Evolutionary conservation across 2,329 filamentous ascomycete species (phyloP), one percentile per base, ranked within the genome.

Genomic region (Xylariaceae sp.): DNA sequence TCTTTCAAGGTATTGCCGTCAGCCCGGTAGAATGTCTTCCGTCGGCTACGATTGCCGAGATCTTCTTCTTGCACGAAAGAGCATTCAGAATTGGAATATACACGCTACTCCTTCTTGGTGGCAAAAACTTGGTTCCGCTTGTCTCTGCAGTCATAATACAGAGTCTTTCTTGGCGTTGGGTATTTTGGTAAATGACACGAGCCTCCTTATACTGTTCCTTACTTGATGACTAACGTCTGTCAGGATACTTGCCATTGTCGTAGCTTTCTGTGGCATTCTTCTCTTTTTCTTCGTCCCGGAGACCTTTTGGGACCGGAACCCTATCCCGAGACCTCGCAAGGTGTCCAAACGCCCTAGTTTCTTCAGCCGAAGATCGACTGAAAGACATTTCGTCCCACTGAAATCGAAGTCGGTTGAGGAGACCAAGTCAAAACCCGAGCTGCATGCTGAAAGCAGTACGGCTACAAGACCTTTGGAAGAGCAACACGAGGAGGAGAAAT

Each of bases 261-360:
- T 90, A 32, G 89, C 76, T 0, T 80, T 89, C 42, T 85, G 83
- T 52, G 78, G 84, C 35, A 66, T 81, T 17, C 71, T 95, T 2
- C 75, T 97, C 1, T 96, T 95, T 66, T 76, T 96, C 51, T 95
- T 96, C 60, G 89, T 96, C 0, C 92, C 92, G 0, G 92, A 97
- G 70, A 96, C 90, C 0, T 96, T 96, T 58, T 97, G 92, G 92
- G 90, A 96, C 67, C 78, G 92, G 42, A 86, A 86, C 2, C 90
- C 91, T 2, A 50, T 68, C 30, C 69, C 70, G 1, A 66, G 60
- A 41, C 63, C 68, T 3, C 64, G 67, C 17, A 68, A 68, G 38
- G 58, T 67, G 2, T 64, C 65, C 6, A 72, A 67, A 50, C 65
- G 75, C 17, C 73, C 75, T 1, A 70, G 68, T 47, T 68, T 81